A percentile compares a stretch with the other conserved stretches of the same genome.
Conservation (phyloP, 148 eudicot genomes). For the Rhododendron griersonianum region DNA sequence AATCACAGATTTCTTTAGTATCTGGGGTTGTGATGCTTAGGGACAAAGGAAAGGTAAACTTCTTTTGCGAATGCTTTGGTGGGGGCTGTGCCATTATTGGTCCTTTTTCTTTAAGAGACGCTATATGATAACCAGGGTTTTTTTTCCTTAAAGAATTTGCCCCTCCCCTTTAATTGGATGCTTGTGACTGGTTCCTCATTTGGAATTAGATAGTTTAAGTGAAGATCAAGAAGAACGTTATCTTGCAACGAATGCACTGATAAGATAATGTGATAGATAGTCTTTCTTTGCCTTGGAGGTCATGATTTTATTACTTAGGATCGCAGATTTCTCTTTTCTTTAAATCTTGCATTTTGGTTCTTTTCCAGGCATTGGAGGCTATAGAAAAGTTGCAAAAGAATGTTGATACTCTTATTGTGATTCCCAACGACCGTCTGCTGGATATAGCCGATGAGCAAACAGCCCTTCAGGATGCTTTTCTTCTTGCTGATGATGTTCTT, state of each 20-base stretch:
- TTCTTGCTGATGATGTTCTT: conserved; percentile 95
- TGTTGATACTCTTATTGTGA: conserved; percentile 96
- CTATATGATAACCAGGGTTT: not conserved
- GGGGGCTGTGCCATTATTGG: not conserved
- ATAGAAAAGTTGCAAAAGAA: conserved; percentile 92
- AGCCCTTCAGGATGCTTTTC: conserved; percentile 94
- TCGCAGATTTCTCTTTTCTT: not conserved
- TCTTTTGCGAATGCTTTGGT: not conserved
- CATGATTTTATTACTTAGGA: not conserved
- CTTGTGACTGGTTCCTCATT: not conserved
- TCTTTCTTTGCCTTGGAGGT: not conserved
- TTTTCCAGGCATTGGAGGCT: conserved; percentile 88
- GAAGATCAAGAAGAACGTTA: not conserved
- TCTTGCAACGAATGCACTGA: not conserved
- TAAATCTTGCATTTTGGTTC: conserved; percentile 8
- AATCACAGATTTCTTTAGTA: not conserved
- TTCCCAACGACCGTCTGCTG: conserved; percentile 92
- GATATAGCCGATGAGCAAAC: conserved; percentile 96
- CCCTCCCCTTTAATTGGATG: not conserved
- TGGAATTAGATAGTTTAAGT: not conserved
- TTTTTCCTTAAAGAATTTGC: not conserved
- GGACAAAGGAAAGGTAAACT: not conserved
- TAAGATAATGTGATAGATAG: not conserved
- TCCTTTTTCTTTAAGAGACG: not conserved
- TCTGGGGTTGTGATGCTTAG: not conserved